These are phyloP conservation scores for Astragalus glycyphyllos DNA, from an alignment of 306 rosid genomes.

Conservation along the genomic window DNA sequence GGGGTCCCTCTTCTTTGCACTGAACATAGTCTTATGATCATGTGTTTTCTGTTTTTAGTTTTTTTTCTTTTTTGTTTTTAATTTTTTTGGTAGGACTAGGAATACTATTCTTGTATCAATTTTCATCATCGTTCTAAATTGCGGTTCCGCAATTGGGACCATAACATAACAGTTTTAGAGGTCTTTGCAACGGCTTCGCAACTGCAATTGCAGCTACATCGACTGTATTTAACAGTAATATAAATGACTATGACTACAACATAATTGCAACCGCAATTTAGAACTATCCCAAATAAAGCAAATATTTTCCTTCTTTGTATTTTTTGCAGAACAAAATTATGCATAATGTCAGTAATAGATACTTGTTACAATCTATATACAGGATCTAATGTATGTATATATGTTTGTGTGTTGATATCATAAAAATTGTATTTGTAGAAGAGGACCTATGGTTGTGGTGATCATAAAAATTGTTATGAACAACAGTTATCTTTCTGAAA, in stretches of 20 bases:
- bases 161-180: too few species aligned
- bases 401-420: conserved; percentile 16
- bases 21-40: too few species aligned
- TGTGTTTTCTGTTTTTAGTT: too few species aligned
- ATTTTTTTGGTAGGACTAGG: too few species aligned
- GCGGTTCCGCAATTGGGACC: too few species aligned
- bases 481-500: conserved; percentile 23
- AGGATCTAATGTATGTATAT: conserved; percentile 10
- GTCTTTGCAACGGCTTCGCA: too few species aligned
- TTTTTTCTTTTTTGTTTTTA: not conserved
- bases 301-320: conserved; percentile 38
- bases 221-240: too few species aligned
- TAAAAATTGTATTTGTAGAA: conserved; percentile 32
- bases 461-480: not conserved
- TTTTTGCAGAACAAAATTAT: too few species aligned
- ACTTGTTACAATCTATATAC: conserved; percentile 17
- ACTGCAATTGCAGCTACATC: too few species aligned
- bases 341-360: conserved; percentile 30
- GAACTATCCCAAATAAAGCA: conserved; percentile 7
- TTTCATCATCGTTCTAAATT: too few species aligned
- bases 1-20: conserved; percentile 50
- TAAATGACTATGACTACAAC: too few species aligned
- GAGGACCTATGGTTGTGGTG: conserved; percentile 18
- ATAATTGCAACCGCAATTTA: too few species aligned
- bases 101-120: conserved; percentile 36